Conservation (phyloP, 495 filamentous ascomycete genomes). For the Cryomyces antarcticus region DNA sequence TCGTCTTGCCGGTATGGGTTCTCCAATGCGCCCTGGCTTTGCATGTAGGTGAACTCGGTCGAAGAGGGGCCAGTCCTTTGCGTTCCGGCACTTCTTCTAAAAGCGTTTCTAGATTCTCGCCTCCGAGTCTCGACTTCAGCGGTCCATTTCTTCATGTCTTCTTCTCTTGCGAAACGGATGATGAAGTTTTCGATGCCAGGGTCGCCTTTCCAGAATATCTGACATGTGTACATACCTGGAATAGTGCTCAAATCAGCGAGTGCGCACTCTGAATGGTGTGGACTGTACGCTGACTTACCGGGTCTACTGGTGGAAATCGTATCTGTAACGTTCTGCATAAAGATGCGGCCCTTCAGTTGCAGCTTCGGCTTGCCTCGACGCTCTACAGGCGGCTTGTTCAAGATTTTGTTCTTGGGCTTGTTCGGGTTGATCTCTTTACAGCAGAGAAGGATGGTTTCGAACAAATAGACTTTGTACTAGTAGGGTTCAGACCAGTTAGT, state of each 20-base stretch:
- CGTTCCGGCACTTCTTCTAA: constrained; percentile 29
- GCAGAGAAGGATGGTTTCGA: constrained; percentile 85
- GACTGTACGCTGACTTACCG: constrained; percentile 29
- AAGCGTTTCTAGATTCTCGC: constrained; percentile 25
- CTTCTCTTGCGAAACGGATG: constrained; percentile 78
- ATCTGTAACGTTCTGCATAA: constrained; percentile 98
- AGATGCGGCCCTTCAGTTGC: constrained; percentile 90
- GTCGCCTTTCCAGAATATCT: constrained; percentile 98
- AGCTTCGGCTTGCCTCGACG: constrained; percentile 61
- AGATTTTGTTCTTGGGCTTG: constrained; percentile 58
- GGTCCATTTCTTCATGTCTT: constrained; percentile 82
- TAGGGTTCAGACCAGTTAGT: background rate
- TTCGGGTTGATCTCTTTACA: constrained; percentile 87
- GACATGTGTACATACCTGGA: constrained; percentile 72
- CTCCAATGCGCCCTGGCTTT: constrained; percentile 36
- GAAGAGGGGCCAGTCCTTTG: constrained; percentile 35
- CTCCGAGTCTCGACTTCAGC: constrained; percentile 37
- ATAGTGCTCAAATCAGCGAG: background rate
- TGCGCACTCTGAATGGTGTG: too few relatives aligned
- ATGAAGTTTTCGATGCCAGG: constrained; percentile 91
- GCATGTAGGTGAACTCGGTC: constrained; percentile 68
- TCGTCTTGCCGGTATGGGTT: constrained; percentile 74
- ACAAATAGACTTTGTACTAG: constrained; percentile 87
- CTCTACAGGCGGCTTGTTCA: constrained; percentile 48
- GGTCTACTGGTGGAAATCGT: constrained; percentile 64